Evolutionary conservation across 345 rosid species (phyloP).

Genomic region (Syzygium grande): DNA sequence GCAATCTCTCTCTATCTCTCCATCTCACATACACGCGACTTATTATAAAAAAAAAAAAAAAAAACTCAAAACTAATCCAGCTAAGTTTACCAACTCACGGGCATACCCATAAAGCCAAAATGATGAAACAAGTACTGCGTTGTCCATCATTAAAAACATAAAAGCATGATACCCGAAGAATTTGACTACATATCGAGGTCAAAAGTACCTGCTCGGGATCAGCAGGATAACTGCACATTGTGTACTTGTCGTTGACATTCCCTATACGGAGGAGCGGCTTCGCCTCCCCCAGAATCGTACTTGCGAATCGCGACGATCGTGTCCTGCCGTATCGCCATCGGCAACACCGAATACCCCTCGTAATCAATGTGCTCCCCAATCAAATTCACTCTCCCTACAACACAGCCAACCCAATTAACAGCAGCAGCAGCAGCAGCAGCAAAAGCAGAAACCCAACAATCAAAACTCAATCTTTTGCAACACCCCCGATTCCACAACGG

Average conservation of each 20-base stretch:
- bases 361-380: constrained; percentile 98
- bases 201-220: constrained; percentile 71
- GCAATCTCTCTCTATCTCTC: neutral
- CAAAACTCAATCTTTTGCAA: neutral
- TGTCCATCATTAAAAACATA: neutral
- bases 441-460: neutral
- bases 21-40: neutral
- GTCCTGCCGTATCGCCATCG: constrained; percentile 98
- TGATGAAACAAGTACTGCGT: neutral
- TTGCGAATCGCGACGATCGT: constrained; percentile 79
- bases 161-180: neutral
- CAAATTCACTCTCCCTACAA: constrained; percentile 91
- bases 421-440: neutral
- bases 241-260: constrained; percentile 68
- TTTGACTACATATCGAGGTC: neutral
- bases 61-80: neutral
- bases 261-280: constrained; percentile 55
- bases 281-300: constrained; percentile 24
- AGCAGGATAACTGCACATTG: constrained; percentile 65
- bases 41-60: neutral
- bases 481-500: neutral
- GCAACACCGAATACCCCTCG: constrained; percentile 95
- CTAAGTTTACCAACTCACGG: neutral
- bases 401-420: neutral
- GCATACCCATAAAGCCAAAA: neutral